Evolutionary conservation across 768 basidiomycete species (phyloP).

Genomic region (Amanita phalloides): DNA sequence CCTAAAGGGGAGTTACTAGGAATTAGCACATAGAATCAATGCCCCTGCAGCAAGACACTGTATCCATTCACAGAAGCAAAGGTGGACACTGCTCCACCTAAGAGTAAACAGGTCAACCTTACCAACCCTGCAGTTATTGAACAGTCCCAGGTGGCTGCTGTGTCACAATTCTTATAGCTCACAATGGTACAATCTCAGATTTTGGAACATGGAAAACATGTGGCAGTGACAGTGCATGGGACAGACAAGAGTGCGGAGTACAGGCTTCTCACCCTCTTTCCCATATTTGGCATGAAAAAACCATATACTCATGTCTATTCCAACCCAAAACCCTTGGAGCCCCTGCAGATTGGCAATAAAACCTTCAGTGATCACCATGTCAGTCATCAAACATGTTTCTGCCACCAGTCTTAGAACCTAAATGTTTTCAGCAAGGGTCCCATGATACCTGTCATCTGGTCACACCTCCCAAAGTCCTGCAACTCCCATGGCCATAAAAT

Average conservation of each 20-base stretch:
- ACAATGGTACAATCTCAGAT: no score
- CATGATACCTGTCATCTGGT: not conserved
- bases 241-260: conserved; percentile 65
- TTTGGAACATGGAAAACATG: no score
- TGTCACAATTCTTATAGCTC: no score
- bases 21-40: no score
- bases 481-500: conserved; percentile 31
- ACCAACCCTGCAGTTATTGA: no score
- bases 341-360: conserved; percentile 56
- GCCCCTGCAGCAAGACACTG: no score
- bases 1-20: no score
- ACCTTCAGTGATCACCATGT: conserved; percentile 66
- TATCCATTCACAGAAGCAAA: no score
- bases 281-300: conserved; percentile 73
- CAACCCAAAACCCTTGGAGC: conserved; percentile 67
- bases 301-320: conserved; percentile 85
- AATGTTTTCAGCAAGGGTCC: not conserved
- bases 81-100: no score
- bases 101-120: no score
- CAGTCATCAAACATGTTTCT: conserved; percentile 62
- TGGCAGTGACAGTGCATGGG: no score
- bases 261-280: conserved; percentile 77
- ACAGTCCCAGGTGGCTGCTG: no score
- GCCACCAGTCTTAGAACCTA: conserved; percentile 37
- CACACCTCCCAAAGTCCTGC: conserved; percentile 34